Base-by-base conservation (phyloP, 176 grass and related monocot genomes). In the Carex littledalei region DNA sequence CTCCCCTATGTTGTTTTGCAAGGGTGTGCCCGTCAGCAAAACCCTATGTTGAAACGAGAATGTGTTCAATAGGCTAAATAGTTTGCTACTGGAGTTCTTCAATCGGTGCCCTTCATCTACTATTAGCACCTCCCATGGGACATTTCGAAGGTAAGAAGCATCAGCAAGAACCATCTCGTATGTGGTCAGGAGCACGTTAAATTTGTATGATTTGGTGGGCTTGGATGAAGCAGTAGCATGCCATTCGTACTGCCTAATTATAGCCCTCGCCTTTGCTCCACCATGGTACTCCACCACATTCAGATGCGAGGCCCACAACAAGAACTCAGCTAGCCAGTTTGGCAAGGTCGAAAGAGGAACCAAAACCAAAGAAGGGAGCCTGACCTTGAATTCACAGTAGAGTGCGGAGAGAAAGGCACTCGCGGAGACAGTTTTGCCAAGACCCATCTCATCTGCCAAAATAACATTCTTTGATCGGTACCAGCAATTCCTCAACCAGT, bases 221-320 rank as follows among this genome's bases (percentile, higher is more conserved):
- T 92, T 89, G 15, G 81, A 83, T 8, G 63, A 55, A 88, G 89
- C 85, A 57, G 89, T 91, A 1, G 86, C 93, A 91, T 95, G 91
- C 96, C 96, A 99, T 79, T 99, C 93, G 84, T 94, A 92, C 85
- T 94, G 96, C 24, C 96, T 94, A 87, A 99, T 99, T 63, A 88
- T 88, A 78, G 96, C 91, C 82, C 96, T 95, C 65, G 93, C 90
- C 68, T 90, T 87, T 86, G 93, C 93, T 88, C 93, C 91, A 89
- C 96, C 96, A 89, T 99, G 96, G 84, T 99, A 99, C 73, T 99
- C 96, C 84, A 99, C 93, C 67, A 99, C 93, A 87, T 99, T 99
- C 65, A 99, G 86, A 89, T 99, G 93, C 82, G 96, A 90, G 59
- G 93, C 88, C 96, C 96, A 99, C 73, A 91, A 90, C 85, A 91